Evolutionary conservation across 352 stramenopile species (phyloP).

Genomic region (Phytophthora parvispora): DNA sequence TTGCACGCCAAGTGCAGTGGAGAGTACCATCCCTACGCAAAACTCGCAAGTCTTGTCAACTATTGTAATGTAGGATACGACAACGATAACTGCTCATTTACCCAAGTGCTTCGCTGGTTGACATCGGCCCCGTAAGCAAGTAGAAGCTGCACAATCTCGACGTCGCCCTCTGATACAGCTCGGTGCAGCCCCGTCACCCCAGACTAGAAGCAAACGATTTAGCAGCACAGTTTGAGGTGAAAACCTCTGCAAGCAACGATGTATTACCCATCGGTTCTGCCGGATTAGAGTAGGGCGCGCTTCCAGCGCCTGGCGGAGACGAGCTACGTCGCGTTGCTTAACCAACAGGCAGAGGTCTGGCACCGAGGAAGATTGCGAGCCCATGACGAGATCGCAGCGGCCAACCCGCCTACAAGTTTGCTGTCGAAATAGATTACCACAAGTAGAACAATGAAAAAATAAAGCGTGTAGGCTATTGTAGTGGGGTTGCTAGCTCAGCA

Average conservation of each 20-base stretch:
- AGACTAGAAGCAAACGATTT: conserved; percentile 57
- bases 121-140: conserved; percentile 55
- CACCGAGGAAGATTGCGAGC: conserved; percentile 2
- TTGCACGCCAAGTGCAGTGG: conserved; percentile 85
- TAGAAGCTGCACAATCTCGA: conserved; percentile 57
- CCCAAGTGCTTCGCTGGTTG: conserved; percentile 75
- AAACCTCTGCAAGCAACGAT: neutral
- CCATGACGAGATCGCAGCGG: neutral
- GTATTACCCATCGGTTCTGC: conserved; percentile 69
- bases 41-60: neutral
- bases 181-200: conserved; percentile 74
- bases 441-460: too few species aligned
- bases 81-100: conserved; percentile 11
- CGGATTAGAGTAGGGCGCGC: conserved; percentile 43
- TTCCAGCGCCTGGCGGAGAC: conserved; percentile 43
- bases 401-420: too few species aligned
- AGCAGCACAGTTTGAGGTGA: neutral
- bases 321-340: conserved; percentile 42
- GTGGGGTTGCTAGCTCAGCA: too few species aligned
- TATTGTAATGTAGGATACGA: conserved; percentile 7
- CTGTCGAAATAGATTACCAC: conserved; percentile 25
- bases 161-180: conserved; percentile 55
- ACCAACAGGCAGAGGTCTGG: conserved; percentile 73
- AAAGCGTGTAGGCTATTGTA: too few species aligned
- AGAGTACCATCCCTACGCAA: conserved; percentile 76